Conservation (phyloP, 1,284 basidiomycete genomes). For the Leccinum solheimii region DNA sequence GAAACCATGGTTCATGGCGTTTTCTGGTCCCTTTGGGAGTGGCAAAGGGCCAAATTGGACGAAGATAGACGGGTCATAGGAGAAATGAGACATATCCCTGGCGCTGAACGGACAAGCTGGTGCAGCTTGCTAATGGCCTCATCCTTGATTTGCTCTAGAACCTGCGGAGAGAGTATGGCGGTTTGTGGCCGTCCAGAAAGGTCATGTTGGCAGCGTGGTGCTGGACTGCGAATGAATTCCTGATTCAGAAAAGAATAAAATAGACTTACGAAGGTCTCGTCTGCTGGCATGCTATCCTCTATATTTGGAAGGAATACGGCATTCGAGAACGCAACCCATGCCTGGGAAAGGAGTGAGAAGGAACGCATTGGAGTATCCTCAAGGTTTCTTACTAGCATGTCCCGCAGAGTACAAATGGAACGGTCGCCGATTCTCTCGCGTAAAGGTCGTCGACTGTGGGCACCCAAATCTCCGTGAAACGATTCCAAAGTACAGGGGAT, state of each 20-base stretch:
- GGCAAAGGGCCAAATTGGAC: conserved; percentile 79
- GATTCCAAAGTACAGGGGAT: conserved; percentile 94
- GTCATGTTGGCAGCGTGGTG: conserved; percentile 89
- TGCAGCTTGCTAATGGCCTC: conserved; percentile 51
- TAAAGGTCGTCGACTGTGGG: conserved; percentile 76
- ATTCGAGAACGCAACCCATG: conserved; percentile 92
- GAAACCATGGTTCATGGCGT: conserved; percentile 51
- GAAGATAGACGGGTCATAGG: conserved; percentile 38
- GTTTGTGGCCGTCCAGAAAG: conserved; percentile 85
- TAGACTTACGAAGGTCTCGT: conserved; percentile 72
- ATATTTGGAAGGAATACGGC: conserved; percentile 44
- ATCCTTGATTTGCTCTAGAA: conserved; percentile 49
- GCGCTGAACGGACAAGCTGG: conserved; percentile 47
- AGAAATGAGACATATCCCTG: conserved; percentile 30
- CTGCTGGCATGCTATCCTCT: conserved; percentile 40
- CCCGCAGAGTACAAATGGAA: conserved; percentile 79
- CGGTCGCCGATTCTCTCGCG: conserved; percentile 63
- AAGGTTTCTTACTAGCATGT: conserved; percentile 72
- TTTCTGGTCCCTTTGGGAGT: conserved; percentile 60
- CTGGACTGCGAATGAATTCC: conserved; percentile 41
- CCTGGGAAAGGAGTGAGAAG: conserved; percentile 46
- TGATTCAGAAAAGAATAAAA: conserved; percentile 3
- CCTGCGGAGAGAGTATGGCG: conserved; percentile 51
- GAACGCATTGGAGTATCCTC: conserved; percentile 2
- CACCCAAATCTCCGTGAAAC: conserved; percentile 99